Percentiles rank a stretch among this genome's conserved stretches.
These are phyloP conservation scores for Leccinum imitatum DNA, from an alignment of 768 basidiomycete species.

Conservation along the genomic window DNA sequence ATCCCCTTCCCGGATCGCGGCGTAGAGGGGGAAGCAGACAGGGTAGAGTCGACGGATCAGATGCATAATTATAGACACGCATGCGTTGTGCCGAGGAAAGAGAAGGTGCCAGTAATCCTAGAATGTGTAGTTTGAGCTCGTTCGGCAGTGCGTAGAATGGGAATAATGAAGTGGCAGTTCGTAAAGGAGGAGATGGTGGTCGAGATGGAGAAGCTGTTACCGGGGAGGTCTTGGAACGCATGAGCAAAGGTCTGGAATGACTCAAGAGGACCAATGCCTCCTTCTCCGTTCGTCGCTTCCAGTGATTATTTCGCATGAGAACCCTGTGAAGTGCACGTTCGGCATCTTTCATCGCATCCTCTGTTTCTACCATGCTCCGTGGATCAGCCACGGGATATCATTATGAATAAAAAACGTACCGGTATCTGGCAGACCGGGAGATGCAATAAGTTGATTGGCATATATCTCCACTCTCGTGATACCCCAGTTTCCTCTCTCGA, in stretches of 20 bases:
- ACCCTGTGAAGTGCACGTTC: slow-evolving; percentile 36
- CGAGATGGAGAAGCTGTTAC: slow-evolving; percentile 13
- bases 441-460: slow-evolving; percentile 37
- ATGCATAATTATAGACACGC: slow-evolving; percentile 56
- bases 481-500: slow-evolving; percentile 49
- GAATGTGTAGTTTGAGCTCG: slow-evolving; percentile 57
- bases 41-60: slow-evolving; percentile 50
- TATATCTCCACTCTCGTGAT: slow-evolving; percentile 51
- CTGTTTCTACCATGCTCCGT: slow-evolving; percentile 17
- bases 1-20: slow-evolving; percentile 16
- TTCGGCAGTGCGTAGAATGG: slow-evolving; percentile 48
- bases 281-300: slow-evolving; percentile 43
- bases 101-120: slow-evolving; percentile 54
- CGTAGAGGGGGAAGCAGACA: slow-evolving; percentile 35
- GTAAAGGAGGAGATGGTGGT: slow-evolving; percentile 13
- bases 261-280: slow-evolving; percentile 53
- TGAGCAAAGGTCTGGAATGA: slow-evolving; percentile 48
- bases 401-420: slow-evolving; percentile 6
- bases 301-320: slow-evolving; percentile 47
- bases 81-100: slow-evolving; percentile 57
- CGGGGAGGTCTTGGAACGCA: slow-evolving; percentile 29
- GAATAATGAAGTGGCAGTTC: slow-evolving; percentile 25
- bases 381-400: slow-evolving; percentile 20
- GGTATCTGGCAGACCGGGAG: slow-evolving; percentile 1
- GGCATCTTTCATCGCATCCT: slow-evolving; percentile 35